These are phyloP conservation scores for Pichia sp. DNA, from an alignment of 1,139 yeast species.

Conservation along the genomic window DNA sequence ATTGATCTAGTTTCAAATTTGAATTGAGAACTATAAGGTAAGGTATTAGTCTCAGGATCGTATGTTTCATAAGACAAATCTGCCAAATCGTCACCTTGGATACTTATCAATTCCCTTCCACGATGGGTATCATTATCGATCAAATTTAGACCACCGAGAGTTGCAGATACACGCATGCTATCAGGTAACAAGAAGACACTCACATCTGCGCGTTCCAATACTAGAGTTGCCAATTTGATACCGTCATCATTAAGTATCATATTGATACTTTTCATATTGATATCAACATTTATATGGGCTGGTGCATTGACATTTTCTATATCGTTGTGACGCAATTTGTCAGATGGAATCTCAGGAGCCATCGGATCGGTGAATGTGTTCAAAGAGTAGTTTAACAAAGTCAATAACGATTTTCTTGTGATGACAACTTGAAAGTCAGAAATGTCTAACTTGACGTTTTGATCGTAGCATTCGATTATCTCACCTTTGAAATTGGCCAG, in stretches of 20 bases:
- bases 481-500: constrained; percentile 53
- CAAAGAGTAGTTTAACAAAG: constrained; percentile 73
- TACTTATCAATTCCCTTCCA: constrained; percentile 67
- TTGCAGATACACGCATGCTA: constrained; percentile 69
- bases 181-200: constrained; percentile 68
- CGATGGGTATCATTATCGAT: constrained; percentile 71
- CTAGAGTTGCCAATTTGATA: constrained; percentile 72
- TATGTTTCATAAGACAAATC: constrained; percentile 81
- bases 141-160: constrained; percentile 73
- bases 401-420: constrained; percentile 72
- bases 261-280: constrained; percentile 70
- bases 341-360: constrained; percentile 65
- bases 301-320: constrained; percentile 56
- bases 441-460: constrained; percentile 65
- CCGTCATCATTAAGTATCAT: constrained; percentile 81
- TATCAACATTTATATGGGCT: constrained; percentile 64
- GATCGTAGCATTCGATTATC: constrained; percentile 72
- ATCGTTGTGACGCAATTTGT: constrained; percentile 60
- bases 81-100: constrained; percentile 76
- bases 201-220: constrained; percentile 70
- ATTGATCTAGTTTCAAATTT: constrained; percentile 73
- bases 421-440: constrained; percentile 77
- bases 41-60: constrained; percentile 48
- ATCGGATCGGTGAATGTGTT: constrained; percentile 85
- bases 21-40: constrained; percentile 55